Conservation (phyloP, 768 basidiomycete genomes). For the Boletus insuetus region DNA sequence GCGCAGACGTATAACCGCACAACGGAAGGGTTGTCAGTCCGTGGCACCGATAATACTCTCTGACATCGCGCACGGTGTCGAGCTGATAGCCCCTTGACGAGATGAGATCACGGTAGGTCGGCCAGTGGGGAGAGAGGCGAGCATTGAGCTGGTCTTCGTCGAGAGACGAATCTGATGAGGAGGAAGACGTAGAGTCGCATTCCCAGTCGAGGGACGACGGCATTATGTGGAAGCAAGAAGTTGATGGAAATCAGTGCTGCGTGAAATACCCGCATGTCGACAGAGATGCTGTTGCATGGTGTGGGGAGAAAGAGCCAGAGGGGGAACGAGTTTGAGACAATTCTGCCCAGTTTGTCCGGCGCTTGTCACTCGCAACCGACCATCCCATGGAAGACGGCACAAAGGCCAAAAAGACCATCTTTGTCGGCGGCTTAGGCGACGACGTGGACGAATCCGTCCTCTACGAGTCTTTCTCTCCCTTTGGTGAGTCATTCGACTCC, state of each 20-base stretch:
- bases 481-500: constrained; percentile 54
- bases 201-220: constrained; percentile 61
- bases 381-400: constrained; percentile 73
- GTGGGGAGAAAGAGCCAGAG: no score
- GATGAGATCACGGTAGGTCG: constrained; percentile 47
- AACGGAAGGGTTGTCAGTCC: background rate
- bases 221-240: constrained; percentile 28
- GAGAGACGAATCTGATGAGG: constrained; percentile 49
- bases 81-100: constrained; percentile 55
- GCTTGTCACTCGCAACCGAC: no score
- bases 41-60: constrained; percentile 48
- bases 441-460: constrained; percentile 79
- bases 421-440: constrained; percentile 79
- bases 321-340: constrained; percentile 7
- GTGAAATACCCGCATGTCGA: no score
- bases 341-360: constrained; percentile 2
- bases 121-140: constrained; percentile 63
- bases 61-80: constrained; percentile 68
- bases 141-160: constrained; percentile 53
- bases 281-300: no score
- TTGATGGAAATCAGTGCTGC: no score
- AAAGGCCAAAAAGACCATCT: constrained; percentile 82
- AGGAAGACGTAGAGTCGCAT: constrained; percentile 33
- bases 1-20: constrained; percentile 7
- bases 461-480: constrained; percentile 79